phyloP scores from a whole-genome alignment of 2,329 filamentous ascomycete genomes.

The Xylariaceae sp. region DNA sequence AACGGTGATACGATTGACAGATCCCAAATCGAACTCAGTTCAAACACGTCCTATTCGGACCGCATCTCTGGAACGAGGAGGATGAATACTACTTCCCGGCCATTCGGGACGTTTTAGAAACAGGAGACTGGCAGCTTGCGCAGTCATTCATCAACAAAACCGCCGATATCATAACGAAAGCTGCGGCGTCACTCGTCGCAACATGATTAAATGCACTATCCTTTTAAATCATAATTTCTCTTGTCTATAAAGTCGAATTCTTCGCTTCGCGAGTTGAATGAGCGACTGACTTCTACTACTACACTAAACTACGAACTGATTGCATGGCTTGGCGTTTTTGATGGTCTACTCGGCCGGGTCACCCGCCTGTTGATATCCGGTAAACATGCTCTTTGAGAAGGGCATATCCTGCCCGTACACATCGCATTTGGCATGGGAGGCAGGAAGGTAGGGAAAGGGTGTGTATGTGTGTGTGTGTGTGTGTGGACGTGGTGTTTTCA shows the following conservation, averaged over 20 bases:
- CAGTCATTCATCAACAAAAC: conserved; percentile 66
- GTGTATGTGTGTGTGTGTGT: too few species aligned
- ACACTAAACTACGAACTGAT: conserved; percentile 1
- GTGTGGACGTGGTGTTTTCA: too few species aligned
- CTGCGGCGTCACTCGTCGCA: conserved; percentile 21
- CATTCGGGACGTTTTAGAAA: conserved; percentile 74
- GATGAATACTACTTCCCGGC: conserved; percentile 70
- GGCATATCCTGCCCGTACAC: too few species aligned
- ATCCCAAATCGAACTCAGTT: conserved; percentile 85
- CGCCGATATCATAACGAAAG: conserved; percentile 53
- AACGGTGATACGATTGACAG: conserved; percentile 36
- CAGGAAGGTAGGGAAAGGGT: too few species aligned
- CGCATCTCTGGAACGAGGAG: conserved; percentile 68
- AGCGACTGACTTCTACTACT: neutral
- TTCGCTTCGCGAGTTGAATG: neutral
- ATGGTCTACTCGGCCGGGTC: neutral
- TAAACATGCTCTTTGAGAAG: neutral
- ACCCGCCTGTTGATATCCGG: neutral
- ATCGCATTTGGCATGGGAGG: too few species aligned
- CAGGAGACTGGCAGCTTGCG: conserved; percentile 63
- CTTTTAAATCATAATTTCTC: conserved; percentile 4
- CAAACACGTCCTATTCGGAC: conserved; percentile 87
- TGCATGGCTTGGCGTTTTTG: conserved; percentile 18
- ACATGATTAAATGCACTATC: neutral
- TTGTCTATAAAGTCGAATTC: conserved; percentile 16